These are phyloP conservation scores for Lecanosticta acicola DNA, from an alignment of 2,329 filamentous ascomycete species.

Conservation along the genomic window DNA sequence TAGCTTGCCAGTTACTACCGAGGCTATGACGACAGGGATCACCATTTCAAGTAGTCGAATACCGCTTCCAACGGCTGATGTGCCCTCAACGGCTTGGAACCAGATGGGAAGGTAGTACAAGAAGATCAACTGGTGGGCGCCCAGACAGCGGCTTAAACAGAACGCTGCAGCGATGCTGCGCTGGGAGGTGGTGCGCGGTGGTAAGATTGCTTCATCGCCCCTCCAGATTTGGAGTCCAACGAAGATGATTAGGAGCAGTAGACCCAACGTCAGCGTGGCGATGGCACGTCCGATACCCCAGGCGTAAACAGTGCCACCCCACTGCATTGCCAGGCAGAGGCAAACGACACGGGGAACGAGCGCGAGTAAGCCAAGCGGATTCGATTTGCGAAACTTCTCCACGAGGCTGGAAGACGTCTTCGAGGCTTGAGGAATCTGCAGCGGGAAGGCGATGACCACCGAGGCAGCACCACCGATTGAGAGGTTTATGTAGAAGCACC, in stretches of 20 bases:
- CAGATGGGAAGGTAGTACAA: conserved; percentile 34
- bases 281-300: conserved; percentile 40
- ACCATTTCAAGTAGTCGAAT: conserved; percentile 43
- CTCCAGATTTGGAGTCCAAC: conserved; percentile 37
- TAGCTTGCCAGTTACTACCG: conserved; percentile 36
- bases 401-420: conserved; percentile 24
- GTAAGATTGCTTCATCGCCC: conserved; percentile 40
- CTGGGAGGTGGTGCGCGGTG: conserved; percentile 40
- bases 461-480: conserved; percentile 38
- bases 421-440: conserved; percentile 27
- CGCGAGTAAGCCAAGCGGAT: conserved; percentile 39
- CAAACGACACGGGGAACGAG: conserved; percentile 40
- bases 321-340: conserved; percentile 45
- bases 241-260: conserved; percentile 37
- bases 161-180: conserved; percentile 38
- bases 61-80: conserved; percentile 40
- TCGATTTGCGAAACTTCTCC: conserved; percentile 41
- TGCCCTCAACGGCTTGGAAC: conserved; percentile 47
- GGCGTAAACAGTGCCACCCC: conserved; percentile 43
- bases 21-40: conserved; percentile 37
- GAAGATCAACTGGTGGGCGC: background rate
- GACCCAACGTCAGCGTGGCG: conserved; percentile 38
- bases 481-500: conserved; percentile 38
- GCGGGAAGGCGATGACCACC: conserved; percentile 36
- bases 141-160: conserved; percentile 30